Base-by-base conservation (phyloP, 2,329 filamentous ascomycete genomes). In the Nemania sp. region DNA sequence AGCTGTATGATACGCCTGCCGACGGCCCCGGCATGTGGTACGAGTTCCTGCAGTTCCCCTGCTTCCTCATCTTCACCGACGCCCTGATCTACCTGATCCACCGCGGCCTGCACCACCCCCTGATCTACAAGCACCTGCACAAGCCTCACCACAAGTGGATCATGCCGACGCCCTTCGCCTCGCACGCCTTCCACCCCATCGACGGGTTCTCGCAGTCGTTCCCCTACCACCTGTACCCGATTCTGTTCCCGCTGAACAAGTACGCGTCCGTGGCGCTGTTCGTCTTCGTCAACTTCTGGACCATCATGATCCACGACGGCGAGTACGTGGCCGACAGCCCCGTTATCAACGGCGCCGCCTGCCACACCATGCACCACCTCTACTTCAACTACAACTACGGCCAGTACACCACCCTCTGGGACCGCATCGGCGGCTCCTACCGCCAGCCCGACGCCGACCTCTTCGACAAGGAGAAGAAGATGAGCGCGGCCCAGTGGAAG, bases 131-230 rank as follows among this genome's bases (percentile, higher is more conserved):
- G 81, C 81, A 82, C 67, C 83, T 97, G 51, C 94, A 98, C 85
- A 98, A 98, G 86, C 89, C 92, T 67, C 94, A 98, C 79, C 94
- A 98, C 87, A 97, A 97, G 81, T 98, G 94, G 94, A 97, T 98
- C 78, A 96, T 97, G 91, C 94, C 94, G 2, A 96, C 92, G 2
- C 94, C 94, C 0, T 97, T 87, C 75, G 93, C 94, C 43, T 92
- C 89, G 69, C 90, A 97, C 73, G 94, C 94, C 59, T 98, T 98
- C 84, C 92, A 98, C 80, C 93, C 94, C 1, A 75, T 97, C 54
- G 94, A 98, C 73, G 94, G 94, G 72, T 97, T 89, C 78, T 84
- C 87, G 11, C 94, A 98, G 80, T 90, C 90, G 62, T 75, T 96
- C 48, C 94, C 94, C 0, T 98, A 98, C 80, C 94, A 98, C 79